Base-by-base conservation (phyloP, 495 filamentous ascomycete genomes). In the Hypoxylon fragiforme region DNA sequence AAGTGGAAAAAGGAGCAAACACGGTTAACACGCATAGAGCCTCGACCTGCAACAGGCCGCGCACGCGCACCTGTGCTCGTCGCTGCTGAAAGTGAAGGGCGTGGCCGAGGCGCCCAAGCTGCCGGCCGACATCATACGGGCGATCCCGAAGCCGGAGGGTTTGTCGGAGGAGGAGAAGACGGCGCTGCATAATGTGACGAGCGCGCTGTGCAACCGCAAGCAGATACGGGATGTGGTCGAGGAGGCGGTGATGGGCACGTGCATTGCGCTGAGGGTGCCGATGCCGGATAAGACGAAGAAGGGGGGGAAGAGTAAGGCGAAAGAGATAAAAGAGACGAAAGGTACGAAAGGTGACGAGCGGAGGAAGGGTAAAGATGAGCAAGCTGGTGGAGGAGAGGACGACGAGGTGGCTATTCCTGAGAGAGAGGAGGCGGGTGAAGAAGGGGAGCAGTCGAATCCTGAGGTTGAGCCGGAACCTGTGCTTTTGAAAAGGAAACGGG, bases 141-240 rank as follows among this genome's bases (percentile, higher is more conserved):
- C 79, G 3, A 57, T 73, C 2, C 65, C 70, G 35, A 78, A 72
- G 46, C 72, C 72, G 2, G 75, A 78, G 4, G 58, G 58, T 0
- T 50, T 76, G 34, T 71, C 73, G n/a, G 71, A 77, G 30, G 72
- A 81, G 24, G 72, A 77, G 41, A 70, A 72, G 28, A 32, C 68
- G 9, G 77, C 75, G 9, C 61, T 77, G 26, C 72, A 79, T 22
- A 96, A 96, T 75, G 91, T 97, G 8, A 82, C 80, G 30, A 91
- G 88, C 52, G 80, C 88, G 53, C 70, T 98, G 42, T 95, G 80
- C 66, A 92, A 90, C 58, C 85, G 85, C 16, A 85, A 79, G 18
- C 80, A 84, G 2, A 89, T 94, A 11, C 86, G 86, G 73, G 81
- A 85, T 53, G 82, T 81, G 7, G 72, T 92, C 47, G 76, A 76